Evolutionary conservation across 441 rosid species (phyloP), one percentile per base, ranked within the genome.

Genomic region (Croton laevigatus): DNA sequence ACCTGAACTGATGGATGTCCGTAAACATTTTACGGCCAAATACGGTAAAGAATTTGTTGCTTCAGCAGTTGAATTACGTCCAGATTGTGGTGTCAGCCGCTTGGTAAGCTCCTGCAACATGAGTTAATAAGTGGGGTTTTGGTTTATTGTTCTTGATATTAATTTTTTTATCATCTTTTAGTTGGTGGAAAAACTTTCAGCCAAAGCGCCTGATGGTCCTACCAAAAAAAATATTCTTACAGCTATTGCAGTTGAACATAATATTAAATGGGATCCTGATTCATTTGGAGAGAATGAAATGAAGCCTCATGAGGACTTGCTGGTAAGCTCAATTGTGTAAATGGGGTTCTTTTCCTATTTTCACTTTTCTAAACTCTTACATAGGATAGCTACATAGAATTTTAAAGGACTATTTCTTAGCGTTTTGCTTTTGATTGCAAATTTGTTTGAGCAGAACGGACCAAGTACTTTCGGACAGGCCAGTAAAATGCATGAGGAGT

Each of bases 21-120:
- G 82, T 38, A 93, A 91, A 78, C 89, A 86, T 69, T 81, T 93
- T 62, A 81, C 84, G 0, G 76, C 85, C 20, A 93, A 93, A 81
- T 93, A 93, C 64, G 98, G 98, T 27, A 91, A 89, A 71, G 94
- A 89, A 62, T 93, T 91, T 68, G 79, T 84, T 54, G 62, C 88
- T 7, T 78, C 88, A 38, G 93, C 98, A 19, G 80, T 83, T 76
- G 93, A 91, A 75, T 52, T 94, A 62, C 97, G 91, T 69, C 97
- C 97, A 8, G 87, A 88, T 72, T 86, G 96, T 88, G 98, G 98
- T 62, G 97, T 91, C n/a, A 81, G 89, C 82, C 95, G 89, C 57
- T 71, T 89, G 85, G 98, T 94, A 80, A 83, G 93, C 79, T 44
- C 3, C 2, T 76, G 20, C 38, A 13, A 42, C 34, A 8, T 45